A percentile compares a stretch with the other conserved stretches of the same genome.
Evolutionary conservation across 2,329 filamentous ascomycete species (phyloP).

Genomic region (Drechslerella coelobrocha): DNA sequence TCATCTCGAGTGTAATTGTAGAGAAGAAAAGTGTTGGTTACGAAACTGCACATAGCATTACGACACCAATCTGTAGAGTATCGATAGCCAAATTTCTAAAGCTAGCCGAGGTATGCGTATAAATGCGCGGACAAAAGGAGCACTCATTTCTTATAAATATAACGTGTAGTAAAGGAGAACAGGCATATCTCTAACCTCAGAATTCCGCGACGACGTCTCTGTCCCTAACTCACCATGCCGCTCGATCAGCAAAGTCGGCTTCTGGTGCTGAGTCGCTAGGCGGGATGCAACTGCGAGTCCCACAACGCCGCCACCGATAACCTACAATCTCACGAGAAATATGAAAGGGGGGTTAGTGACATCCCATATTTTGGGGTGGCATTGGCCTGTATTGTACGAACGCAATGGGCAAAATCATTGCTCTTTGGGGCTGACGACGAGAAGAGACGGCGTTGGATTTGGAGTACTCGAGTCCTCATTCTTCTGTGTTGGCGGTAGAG

Average conservation of each 20-base stretch:
- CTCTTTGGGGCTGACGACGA: constrained; percentile 54
- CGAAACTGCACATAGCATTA: no score
- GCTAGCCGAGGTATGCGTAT: no score
- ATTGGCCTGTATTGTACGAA: constrained; percentile 51
- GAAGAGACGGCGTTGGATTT: constrained; percentile 53
- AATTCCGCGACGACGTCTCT: constrained; percentile 89
- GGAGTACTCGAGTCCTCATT: constrained; percentile 33
- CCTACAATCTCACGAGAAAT: constrained; percentile 58
- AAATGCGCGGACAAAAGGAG: no score
- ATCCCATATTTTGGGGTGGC: no score
- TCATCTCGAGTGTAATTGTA: background rate
- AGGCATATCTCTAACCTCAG: constrained; percentile 76
- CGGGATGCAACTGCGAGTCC: constrained; percentile 80
- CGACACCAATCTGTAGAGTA: no score
- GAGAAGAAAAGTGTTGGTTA: no score
- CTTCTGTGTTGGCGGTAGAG: constrained; percentile 37
- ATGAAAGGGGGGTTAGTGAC: background rate
- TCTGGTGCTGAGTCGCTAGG: constrained; percentile 67
- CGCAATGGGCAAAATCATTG: constrained; percentile 58
- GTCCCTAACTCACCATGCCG: constrained; percentile 76
- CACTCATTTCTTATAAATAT: no score
- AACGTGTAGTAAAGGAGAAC: no score
- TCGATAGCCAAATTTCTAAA: no score
- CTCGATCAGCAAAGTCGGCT: constrained; percentile 79
- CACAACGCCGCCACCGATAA: constrained; percentile 75